Percentiles rank a stretch among this genome's conserved stretches.
phyloP scores from a whole-genome alignment of 257 asterid species.

The Solanum pennellii region DNA sequence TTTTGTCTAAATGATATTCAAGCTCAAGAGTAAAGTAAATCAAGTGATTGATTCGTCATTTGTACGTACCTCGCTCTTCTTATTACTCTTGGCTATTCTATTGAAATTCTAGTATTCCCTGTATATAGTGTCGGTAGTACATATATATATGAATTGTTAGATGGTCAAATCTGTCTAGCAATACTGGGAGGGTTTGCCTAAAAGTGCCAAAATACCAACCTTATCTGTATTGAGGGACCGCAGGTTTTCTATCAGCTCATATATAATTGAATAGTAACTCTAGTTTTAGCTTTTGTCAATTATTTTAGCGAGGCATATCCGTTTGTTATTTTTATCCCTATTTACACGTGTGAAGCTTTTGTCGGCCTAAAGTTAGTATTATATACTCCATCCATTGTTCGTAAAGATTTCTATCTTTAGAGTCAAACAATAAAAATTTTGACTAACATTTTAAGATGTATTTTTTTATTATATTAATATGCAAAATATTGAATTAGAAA shows the following conservation, averaged over 20 bases:
- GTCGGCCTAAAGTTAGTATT: background rate
- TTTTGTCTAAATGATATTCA: background rate
- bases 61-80: background rate
- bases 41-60: background rate
- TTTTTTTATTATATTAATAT: too few species aligned
- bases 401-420: too few species aligned
- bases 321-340: background rate
- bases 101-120: background rate
- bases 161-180: background rate
- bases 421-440: too few species aligned
- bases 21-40: background rate
- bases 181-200: background rate
- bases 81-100: background rate
- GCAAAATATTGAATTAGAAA: too few species aligned
- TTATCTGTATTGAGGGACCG: background rate
- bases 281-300: background rate
- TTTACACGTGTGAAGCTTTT: background rate
- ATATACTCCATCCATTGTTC: background rate
- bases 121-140: background rate
- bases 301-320: background rate
- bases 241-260: background rate
- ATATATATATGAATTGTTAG: background rate
- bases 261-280: background rate
- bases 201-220: background rate
- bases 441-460: too few species aligned